Evolutionary conservation across 2,329 filamentous ascomycete species (phyloP), one percentile per base, ranked within the genome.

Genomic region (Botryosphaeria agaves): DNA sequence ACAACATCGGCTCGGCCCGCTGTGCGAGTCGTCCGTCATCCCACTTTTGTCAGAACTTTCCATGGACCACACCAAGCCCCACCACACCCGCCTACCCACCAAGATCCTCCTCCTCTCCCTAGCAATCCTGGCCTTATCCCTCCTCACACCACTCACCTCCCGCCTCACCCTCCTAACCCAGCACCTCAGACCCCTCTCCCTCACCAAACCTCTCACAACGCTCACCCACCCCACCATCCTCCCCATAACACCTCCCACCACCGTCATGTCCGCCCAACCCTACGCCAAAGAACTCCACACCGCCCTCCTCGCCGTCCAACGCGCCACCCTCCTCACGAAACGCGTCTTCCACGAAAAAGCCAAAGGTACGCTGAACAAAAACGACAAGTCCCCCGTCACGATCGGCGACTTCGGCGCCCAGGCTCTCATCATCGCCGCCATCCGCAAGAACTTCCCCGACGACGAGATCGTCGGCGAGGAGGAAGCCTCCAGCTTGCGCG

Each of bases 381-480:
- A 82, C 55, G 89, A 98, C 65, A 83, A 82, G 51, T 93, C 85
- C 7, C 89, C 89, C 40, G 89, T 98, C 45, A 98, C 89, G 12
- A 89, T 95, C 45, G 89, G 87, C 52, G 89, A 98, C 61, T 95
- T 93, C 54, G 89, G 89, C 48, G 91, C 89, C 21, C 89, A 98
- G 62, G 85, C 89, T 18, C 72, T 98, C 41, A 93, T 98, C 56
- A 93, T 95, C 48, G 69, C 76, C 34, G 87, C 87, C 17, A 76
- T 98, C 42, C 76, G 76, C 56, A 72, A 81, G 56, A 82, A 79
- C 56, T 98, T 98, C 62, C 89, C 89, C 12, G 50, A 72, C 20
- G 89, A 98, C 49, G 77, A 82, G 53, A 80, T 98, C 38, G 82
- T 98, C 25, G 89, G 81, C 41, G 89, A 98, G 57, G 89, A 98